Conservation (phyloP, 345 rosid genomes). For the Syzygium grande region DNA sequence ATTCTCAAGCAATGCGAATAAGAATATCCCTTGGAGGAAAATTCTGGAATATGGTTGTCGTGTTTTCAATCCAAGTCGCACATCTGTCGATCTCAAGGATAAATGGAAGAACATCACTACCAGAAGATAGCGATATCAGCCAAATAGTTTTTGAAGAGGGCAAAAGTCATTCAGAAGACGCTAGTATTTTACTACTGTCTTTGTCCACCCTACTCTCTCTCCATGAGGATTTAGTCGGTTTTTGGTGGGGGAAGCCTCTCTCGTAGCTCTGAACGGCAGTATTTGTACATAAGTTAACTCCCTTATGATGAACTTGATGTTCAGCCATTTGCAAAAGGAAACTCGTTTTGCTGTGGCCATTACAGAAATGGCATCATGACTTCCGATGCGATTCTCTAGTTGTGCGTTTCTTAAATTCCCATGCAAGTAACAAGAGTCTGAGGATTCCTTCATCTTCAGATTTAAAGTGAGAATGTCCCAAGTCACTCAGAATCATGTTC, state of each 20-base stretch:
- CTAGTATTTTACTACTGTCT: background rate
- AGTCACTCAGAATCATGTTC: background rate
- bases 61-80: conserved; percentile 47
- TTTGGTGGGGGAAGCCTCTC: background rate
- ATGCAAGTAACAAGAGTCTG: background rate
- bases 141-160: background rate
- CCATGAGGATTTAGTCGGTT: background rate
- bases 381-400: background rate
- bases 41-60: conserved; percentile 60
- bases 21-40: conserved; percentile 77
- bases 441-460: background rate
- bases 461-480: background rate
- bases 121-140: background rate
- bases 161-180: background rate
- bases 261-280: background rate
- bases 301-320: background rate
- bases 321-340: background rate
- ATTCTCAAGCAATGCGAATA: conserved; percentile 27
- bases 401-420: background rate
- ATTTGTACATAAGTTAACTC: background rate
- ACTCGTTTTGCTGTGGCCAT: background rate
- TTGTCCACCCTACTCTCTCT: background rate
- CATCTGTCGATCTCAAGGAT: conserved; percentile 67
- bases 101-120: conserved; percentile 55
- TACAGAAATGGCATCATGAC: background rate